Conservation (phyloP, 148 eudicot genomes). For the Heliosperma pusillum region DNA sequence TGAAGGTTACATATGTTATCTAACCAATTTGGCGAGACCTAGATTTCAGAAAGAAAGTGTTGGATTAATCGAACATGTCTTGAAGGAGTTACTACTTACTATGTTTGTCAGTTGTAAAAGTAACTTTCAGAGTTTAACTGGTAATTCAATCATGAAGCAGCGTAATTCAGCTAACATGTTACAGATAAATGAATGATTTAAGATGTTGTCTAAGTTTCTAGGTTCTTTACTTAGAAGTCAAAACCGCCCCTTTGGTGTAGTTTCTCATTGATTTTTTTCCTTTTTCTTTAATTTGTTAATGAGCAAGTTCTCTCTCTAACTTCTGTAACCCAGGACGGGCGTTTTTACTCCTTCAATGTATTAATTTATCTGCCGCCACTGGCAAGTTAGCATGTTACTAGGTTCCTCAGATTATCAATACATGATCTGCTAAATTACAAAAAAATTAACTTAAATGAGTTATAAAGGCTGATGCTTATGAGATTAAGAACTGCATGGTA, state of each 20-base stretch:
- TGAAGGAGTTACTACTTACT: not conserved
- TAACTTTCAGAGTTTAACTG: not conserved
- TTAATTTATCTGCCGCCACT: not conserved
- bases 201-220: not conserved
- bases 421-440: not conserved
- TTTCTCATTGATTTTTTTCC: too few relatives aligned
- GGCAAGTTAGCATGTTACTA: not conserved
- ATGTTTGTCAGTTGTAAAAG: not conserved
- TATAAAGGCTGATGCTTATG: not conserved
- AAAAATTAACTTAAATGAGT: too few relatives aligned
- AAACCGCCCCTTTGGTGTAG: not conserved
- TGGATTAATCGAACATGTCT: not conserved
- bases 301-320: not conserved
- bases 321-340: not conserved
- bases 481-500: not conserved
- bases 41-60: not conserved
- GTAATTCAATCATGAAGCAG: not conserved
- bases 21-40: not conserved
- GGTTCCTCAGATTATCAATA: not conserved
- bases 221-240: not conserved
- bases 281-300: too few relatives aligned
- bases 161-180: not conserved
- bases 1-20: too few relatives aligned
- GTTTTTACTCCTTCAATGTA: not conserved
- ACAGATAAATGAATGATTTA: not conserved